Percentiles rank a stretch among this genome's conserved stretches.
Conservation (phyloP, 2,329 filamentous ascomycete species). For the Curvularia lunata region DNA sequence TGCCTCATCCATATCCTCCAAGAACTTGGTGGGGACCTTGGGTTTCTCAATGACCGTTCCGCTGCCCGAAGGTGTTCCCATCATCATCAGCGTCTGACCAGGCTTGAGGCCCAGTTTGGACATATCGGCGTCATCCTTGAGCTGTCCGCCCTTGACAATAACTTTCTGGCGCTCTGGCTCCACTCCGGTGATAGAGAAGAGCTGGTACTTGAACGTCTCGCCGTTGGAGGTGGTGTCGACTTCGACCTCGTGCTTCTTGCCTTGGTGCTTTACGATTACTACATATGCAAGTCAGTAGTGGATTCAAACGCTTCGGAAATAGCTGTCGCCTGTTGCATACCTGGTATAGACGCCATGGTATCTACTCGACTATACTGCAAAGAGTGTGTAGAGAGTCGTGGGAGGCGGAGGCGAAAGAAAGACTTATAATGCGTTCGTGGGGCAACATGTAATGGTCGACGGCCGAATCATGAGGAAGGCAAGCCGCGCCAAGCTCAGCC, state of each 20-base stretch:
- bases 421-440: constrained; percentile 33
- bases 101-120: constrained; percentile 83
- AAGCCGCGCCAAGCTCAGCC: constrained; percentile 24
- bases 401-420: constrained; percentile 19
- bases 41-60: constrained; percentile 70
- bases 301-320: not conserved
- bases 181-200: constrained; percentile 93
- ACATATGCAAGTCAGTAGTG: constrained; percentile 30
- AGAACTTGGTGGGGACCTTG: constrained; percentile 81
- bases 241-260: constrained; percentile 94
- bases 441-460: constrained; percentile 37
- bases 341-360: constrained; percentile 49
- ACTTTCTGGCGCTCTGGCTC: constrained; percentile 97
- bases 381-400: constrained; percentile 1
- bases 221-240: constrained; percentile 83
- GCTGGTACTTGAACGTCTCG: constrained; percentile 93
- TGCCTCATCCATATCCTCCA: constrained; percentile 97
- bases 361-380: constrained; percentile 11
- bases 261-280: constrained; percentile 95
- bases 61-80: constrained; percentile 81
- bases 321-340: constrained; percentile 22
- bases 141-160: constrained; percentile 87
- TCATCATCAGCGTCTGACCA: constrained; percentile 91
- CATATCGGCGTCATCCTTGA: constrained; percentile 94
- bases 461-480: constrained; percentile 40